Evolutionary conservation across 257 asterid genomes (phyloP), one percentile per base, ranked within the genome.

Genomic region (Jacaranda copaia): DNA sequence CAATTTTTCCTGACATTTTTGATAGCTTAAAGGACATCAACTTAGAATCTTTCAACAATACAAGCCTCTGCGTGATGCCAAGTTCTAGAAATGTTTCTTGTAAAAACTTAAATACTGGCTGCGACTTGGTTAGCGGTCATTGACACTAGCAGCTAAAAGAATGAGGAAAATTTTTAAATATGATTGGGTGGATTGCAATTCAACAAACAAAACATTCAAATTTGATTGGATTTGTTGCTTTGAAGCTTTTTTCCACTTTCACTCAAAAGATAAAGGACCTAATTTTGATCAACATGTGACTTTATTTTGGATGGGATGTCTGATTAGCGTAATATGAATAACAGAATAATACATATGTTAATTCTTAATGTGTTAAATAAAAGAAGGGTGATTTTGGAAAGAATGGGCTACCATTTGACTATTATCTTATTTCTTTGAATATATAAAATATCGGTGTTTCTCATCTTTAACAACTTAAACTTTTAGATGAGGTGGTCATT

Each of bases 161-260:
- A 6, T 38, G 14, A 60, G 11, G 49, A 32, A n/a, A 45, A 10
- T n/a, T 48, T 39, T 20, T 61, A 38, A 71, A 6, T 59, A 20
- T 42, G 38, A 14, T 38, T 55, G 12, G 48, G 12, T 42, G 67
- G 72, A 65, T 18, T 39, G 59, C 53, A 49, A 74, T 74, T 16
- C 19, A 51, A 43, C 25, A 45, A 58, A 52, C 3, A 4, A 6
- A 14, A 38, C n/a, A 15, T 70, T 8, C 53, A 5, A n/a, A 55
- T 70, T 56, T 56, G 36, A 16, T 39, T 18, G 55, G 49, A 0
- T 14, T 9, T n/a, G 53, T 42, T 56, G 57, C 10, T 45, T 42
- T 13, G 40, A 40, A 35, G 63, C 51, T 52, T 8, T 71, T 25
- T 39, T 25, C 32, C 5, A 4, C 36, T 38, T 62, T 56, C n/a